phyloP scores from a whole-genome alignment of 2,329 filamentous ascomycete genomes.

The Exserohilum turcica region DNA sequence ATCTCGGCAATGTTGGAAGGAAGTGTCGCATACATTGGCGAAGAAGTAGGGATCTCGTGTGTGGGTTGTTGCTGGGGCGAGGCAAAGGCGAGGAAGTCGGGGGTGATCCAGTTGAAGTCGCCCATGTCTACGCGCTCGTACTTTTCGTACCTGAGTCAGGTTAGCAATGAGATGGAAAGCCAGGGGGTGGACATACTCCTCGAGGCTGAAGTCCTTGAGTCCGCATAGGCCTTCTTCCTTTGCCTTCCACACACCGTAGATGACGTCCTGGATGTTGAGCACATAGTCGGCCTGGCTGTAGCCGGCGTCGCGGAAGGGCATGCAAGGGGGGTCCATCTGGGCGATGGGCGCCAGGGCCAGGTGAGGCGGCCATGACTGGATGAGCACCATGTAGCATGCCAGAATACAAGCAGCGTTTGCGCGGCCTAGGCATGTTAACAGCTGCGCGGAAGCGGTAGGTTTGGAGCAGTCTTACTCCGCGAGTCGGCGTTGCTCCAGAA shows the following conservation, averaged over 20 bases:
- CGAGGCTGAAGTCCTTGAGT: conserved; percentile 90
- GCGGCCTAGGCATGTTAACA: conserved; percentile 63
- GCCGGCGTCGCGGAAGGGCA: conserved; percentile 97
- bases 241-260: conserved; percentile 98
- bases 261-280: conserved; percentile 93
- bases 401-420: conserved; percentile 94
- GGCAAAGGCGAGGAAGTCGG: conserved; percentile 92
- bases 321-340: conserved; percentile 94
- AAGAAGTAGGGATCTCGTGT: conserved; percentile 71
- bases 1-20: conserved; percentile 78
- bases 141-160: conserved; percentile 73
- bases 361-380: conserved; percentile 97
- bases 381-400: conserved; percentile 98
- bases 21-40: conserved; percentile 73
- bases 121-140: conserved; percentile 97
- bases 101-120: conserved; percentile 99
- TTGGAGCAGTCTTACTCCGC: conserved; percentile 67
- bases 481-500: conserved; percentile 96
- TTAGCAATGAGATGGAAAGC: conserved; percentile 19
- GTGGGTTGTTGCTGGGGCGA: conserved; percentile 86
- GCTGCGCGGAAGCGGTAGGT: not conserved
- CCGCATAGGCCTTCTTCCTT: conserved; percentile 94
- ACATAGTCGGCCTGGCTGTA: conserved; percentile 98
- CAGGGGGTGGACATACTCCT: conserved; percentile 65
- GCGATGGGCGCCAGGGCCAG: conserved; percentile 93